A percentile compares a stretch with the other conserved stretches of the same genome.
These are phyloP conservation scores for Phaeotremella fagi DNA, from an alignment of 768 basidiomycete species.

Conservation along the genomic window DNA sequence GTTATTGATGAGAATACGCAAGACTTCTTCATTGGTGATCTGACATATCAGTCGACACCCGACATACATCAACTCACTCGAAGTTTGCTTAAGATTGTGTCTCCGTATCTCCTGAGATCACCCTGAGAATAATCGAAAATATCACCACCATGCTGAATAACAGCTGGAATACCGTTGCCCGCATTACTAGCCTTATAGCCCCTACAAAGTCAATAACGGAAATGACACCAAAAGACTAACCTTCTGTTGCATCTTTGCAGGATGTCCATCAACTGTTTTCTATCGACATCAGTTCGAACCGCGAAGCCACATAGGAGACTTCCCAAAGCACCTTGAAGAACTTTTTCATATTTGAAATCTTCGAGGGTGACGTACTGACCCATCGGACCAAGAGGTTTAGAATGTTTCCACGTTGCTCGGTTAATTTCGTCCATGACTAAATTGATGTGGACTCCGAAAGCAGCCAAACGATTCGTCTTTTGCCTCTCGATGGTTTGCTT, in stretches of 20 bases:
- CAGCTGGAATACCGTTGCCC: slow-evolving; percentile 14
- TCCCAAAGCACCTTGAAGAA: slow-evolving; percentile 64
- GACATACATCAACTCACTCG: slow-evolving; percentile 55
- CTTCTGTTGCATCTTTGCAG: slow-evolving; percentile 22
- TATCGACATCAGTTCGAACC: slow-evolving; percentile 66
- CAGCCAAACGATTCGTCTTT: slow-evolving; percentile 19
- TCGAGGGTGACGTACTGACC: slow-evolving; percentile 71
- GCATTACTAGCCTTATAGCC: slow-evolving; percentile 14
- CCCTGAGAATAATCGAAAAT: slow-evolving; percentile 74
- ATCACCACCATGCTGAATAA: slow-evolving; percentile 57
- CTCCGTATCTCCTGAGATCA: slow-evolving; percentile 60
- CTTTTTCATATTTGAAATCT: slow-evolving; percentile 62
- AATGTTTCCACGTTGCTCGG: slow-evolving; percentile 25
- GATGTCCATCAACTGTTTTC: slow-evolving; percentile 57
- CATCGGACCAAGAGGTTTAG: slow-evolving; percentile 57
- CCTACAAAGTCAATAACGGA: slow-evolving; percentile 2
- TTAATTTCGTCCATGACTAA: slow-evolving; percentile 40
- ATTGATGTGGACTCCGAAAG: slow-evolving; percentile 39
- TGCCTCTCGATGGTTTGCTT: slow-evolving; percentile 16
- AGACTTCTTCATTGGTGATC: slow-evolving; percentile 69
- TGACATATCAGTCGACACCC: slow-evolving; percentile 41
- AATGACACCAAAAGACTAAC: not conserved
- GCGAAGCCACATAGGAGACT: slow-evolving; percentile 63
- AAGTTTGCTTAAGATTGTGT: slow-evolving; percentile 76
- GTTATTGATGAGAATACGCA: slow-evolving; percentile 75